phyloP scores from a whole-genome alignment of 2,329 filamentous ascomycete genomes.

The Dryadomyces quercus-mongolicae region DNA sequence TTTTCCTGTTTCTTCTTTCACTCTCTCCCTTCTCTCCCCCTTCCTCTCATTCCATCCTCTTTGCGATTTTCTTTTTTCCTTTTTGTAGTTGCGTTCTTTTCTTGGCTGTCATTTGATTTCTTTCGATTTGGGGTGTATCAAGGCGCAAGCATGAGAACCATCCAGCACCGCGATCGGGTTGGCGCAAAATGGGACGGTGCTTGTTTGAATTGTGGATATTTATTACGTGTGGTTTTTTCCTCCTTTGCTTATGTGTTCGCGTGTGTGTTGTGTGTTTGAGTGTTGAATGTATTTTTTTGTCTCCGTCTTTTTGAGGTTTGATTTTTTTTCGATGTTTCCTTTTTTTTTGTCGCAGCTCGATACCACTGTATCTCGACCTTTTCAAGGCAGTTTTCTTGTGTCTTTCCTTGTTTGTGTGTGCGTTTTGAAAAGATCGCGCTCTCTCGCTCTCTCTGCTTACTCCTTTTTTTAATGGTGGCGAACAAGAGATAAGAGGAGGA shows the following conservation, averaged over 20 bases:
- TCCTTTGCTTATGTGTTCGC: not conserved
- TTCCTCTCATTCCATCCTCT: not conserved
- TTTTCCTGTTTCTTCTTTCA: not conserved
- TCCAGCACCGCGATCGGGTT: conserved; percentile 14
- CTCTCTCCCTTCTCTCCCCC: not conserved
- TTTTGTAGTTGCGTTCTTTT: not conserved
- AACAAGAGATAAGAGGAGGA: too few species aligned
- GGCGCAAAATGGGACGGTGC: conserved; percentile 13
- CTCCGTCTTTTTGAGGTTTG: not conserved
- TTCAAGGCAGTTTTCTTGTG: not conserved
- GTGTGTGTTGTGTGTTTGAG: not conserved
- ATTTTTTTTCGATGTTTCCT: not conserved
- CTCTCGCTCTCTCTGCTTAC: not conserved
- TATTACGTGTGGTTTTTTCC: not conserved
- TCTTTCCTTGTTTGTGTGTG: not conserved
- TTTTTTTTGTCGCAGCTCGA: conserved; percentile 6
- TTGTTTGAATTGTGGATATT: conserved; percentile 5
- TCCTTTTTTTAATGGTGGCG: too few species aligned
- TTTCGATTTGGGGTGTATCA: conserved; percentile 1
- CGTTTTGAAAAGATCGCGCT: not conserved
- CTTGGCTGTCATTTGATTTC: conserved; percentile 1
- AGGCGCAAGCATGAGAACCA: conserved; percentile 11
- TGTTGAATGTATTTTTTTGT: not conserved
- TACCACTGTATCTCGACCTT: conserved; percentile 7
- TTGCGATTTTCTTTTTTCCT: not conserved